Evolutionary conservation across 2,329 filamentous ascomycete genomes (phyloP).

Genomic region (Cercospora sp.): DNA sequence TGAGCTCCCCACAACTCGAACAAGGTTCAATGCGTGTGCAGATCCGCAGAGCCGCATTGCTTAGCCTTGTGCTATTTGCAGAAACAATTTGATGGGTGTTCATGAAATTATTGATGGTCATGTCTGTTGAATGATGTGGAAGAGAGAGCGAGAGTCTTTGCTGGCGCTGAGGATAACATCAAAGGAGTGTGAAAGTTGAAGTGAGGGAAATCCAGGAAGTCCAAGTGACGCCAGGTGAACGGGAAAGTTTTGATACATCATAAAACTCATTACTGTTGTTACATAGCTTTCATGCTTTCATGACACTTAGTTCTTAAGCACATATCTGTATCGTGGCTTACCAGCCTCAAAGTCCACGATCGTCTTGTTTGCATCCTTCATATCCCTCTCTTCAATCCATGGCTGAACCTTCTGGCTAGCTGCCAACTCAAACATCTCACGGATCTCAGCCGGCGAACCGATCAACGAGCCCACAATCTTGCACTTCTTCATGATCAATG

Average conservation of each 20-base stretch:
- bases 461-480: constrained; percentile 49
- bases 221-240: neutral
- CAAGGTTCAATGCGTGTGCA: constrained; percentile 4
- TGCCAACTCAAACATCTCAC: constrained; percentile 62
- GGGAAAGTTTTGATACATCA: too few relatives aligned
- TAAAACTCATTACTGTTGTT: neutral
- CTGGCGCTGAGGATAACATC: neutral
- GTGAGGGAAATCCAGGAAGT: neutral
- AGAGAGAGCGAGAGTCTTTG: neutral
- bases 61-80: neutral
- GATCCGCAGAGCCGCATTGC: constrained; percentile 6
- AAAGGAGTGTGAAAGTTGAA: neutral
- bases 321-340: constrained; percentile 49
- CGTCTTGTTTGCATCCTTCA: constrained; percentile 60
- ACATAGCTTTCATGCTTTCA: neutral
- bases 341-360: constrained; percentile 59
- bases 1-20: neutral
- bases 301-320: constrained; percentile 22
- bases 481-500: constrained; percentile 58
- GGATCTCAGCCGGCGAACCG: constrained; percentile 58
- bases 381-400: constrained; percentile 61
- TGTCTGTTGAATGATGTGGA: too few relatives aligned
- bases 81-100: neutral
- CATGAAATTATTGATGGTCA: neutral
- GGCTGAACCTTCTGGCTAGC: constrained; percentile 59